These are phyloP conservation scores for Hemerocallis citrina DNA, from an alignment of 106 monocot species.

Conservation along the genomic window DNA sequence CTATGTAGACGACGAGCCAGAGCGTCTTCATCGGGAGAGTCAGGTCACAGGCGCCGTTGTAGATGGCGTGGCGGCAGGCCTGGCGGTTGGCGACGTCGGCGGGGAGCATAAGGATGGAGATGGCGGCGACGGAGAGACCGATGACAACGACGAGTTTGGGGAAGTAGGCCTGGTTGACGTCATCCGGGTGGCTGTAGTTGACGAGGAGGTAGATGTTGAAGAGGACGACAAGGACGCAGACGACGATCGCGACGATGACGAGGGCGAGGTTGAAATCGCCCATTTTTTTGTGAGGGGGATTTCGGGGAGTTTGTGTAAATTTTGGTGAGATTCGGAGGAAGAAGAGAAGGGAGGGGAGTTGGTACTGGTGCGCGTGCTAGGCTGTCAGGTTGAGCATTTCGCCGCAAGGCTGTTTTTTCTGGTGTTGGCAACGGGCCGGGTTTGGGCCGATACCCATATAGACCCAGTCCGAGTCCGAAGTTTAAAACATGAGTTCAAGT, in stretches of 20 bases:
- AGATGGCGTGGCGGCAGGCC: constrained; percentile 74
- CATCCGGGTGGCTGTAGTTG: constrained; percentile 97
- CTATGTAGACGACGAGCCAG: constrained; percentile 83
- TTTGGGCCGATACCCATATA: no score
- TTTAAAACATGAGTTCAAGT: no score
- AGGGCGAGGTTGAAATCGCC: constrained; percentile 96
- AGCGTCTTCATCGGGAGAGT: constrained; percentile 95
- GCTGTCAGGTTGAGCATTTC: no score
- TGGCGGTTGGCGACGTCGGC: constrained; percentile 90
- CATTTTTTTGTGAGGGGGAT: constrained; percentile 19
- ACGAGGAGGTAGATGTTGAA: constrained; percentile 78
- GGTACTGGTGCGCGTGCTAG: no score
- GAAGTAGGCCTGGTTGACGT: constrained; percentile 92
- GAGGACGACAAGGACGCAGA: constrained; percentile 66
- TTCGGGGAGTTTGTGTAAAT: background rate
- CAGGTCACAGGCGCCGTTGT: constrained; percentile 74
- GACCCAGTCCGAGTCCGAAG: no score
- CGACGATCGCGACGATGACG: constrained; percentile 76
- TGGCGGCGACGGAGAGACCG: constrained; percentile 78
- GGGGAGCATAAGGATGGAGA: constrained; percentile 97
- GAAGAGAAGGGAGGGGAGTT: no score
- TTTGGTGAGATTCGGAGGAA: no score
- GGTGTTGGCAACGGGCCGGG: no score
- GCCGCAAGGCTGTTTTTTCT: no score
- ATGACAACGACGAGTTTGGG: constrained; percentile 85